Evolutionary conservation across 208 protist species (phyloP).

Genomic region (Endotrypanum monterogeii): DNA sequence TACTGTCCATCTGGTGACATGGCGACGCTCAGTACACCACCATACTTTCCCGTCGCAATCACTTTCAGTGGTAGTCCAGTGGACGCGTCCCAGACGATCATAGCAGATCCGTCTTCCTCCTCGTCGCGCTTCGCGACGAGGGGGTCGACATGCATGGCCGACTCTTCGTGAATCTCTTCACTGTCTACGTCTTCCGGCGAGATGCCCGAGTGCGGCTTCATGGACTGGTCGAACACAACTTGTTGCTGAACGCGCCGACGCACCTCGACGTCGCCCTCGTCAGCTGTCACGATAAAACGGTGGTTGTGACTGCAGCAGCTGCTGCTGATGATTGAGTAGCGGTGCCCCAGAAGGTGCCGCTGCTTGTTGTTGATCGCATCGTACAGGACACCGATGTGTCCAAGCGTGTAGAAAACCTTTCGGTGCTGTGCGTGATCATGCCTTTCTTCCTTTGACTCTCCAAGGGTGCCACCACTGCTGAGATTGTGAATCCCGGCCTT

Average conservation of each 20-base stretch:
- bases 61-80: conserved; percentile 83
- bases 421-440: conserved; percentile 40
- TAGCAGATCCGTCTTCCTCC: conserved; percentile 79
- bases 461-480: conserved; percentile 25
- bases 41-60: conserved; percentile 73
- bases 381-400: conserved; percentile 93
- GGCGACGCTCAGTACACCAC: conserved; percentile 86
- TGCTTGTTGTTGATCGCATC: conserved; percentile 88
- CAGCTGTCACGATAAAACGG: conserved; percentile 92
- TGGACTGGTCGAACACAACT: conserved; percentile 18
- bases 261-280: conserved; percentile 66
- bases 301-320: conserved; percentile 80
- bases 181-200: conserved; percentile 25
- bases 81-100: conserved; percentile 95
- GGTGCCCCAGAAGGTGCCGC: conserved; percentile 90
- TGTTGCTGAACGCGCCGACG: conserved; percentile 25
- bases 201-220: conserved; percentile 24
- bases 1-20: conserved; percentile 90
- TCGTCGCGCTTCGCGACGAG: conserved; percentile 60
- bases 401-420: conserved; percentile 91
- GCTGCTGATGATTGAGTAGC: conserved; percentile 75
- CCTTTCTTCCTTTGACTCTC: neutral
- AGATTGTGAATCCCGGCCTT: conserved; percentile 89
- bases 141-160: conserved; percentile 46
- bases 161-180: conserved; percentile 35